These are phyloP conservation scores for Apiosordaria backusii DNA, from an alignment of 495 filamentous ascomycete species.

Conservation along the genomic window DNA sequence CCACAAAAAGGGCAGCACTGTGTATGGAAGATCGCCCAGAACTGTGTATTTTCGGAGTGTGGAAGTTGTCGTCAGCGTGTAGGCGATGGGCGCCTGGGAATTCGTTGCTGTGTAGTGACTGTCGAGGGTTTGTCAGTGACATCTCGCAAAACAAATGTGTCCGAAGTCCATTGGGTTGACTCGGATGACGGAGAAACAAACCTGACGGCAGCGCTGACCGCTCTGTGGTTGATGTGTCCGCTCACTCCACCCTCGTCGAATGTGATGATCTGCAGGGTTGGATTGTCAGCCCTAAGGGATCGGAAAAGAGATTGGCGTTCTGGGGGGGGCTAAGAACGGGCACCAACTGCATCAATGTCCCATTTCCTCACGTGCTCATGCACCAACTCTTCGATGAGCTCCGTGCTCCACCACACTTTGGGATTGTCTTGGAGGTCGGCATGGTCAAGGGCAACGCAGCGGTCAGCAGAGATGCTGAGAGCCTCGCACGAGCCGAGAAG, in stretches of 20 bases:
- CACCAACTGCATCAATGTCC: slow-evolving; percentile 38
- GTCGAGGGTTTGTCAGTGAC: slow-evolving; percentile 9
- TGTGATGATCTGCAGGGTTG: slow-evolving; percentile 36
- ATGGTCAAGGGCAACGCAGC: slow-evolving; percentile 37
- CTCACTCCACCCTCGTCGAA: slow-evolving; percentile 43
- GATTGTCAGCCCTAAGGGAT: slow-evolving; percentile 8
- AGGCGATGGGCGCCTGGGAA: slow-evolving; percentile 32
- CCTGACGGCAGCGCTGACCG: slow-evolving; percentile 43
- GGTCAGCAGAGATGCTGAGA: slow-evolving; percentile 32
- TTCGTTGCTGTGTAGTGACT: slow-evolving; percentile 35
- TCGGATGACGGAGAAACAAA: slow-evolving; percentile 16
- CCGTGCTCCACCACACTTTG: slow-evolving; percentile 41
- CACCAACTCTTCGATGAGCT: slow-evolving; percentile 31
- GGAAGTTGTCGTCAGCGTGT: slow-evolving; percentile 35
- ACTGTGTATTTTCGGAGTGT: slow-evolving; percentile 41
- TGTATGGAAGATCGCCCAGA: slow-evolving; percentile 38
- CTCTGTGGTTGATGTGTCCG: slow-evolving; percentile 43
- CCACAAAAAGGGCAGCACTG: slow-evolving; percentile 37
- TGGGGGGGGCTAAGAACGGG: neutral
- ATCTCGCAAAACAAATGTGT: neutral
- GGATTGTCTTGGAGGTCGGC: slow-evolving; percentile 41
- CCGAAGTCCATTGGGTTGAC: neutral
- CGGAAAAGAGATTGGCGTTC: neutral
- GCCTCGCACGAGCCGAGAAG: slow-evolving; percentile 36
- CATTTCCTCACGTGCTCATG: slow-evolving; percentile 36